Evolutionary conservation across 2,329 filamentous ascomycete species (phyloP).

Genomic region (Harringtonia lauricola): DNA sequence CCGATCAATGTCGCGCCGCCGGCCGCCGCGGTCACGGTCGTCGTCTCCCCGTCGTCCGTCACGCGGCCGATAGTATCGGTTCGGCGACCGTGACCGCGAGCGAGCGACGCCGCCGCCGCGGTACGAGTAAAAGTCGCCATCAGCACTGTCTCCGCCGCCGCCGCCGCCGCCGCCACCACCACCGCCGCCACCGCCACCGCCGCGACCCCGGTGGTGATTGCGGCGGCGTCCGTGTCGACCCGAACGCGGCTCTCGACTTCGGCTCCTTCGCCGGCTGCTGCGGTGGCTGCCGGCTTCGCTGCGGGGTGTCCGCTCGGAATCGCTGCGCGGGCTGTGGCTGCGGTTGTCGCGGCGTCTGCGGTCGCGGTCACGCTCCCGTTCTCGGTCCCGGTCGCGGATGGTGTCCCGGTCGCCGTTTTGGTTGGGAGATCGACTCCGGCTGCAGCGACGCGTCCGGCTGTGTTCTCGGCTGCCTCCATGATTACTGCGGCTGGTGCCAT

Average conservation of each 20-base stretch:
- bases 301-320: conserved; percentile 39
- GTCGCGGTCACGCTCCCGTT: conserved; percentile 18
- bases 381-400: conserved; percentile 25
- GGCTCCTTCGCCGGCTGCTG: conserved; percentile 70
- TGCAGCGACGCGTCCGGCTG: conserved; percentile 1
- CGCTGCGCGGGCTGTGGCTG: conserved; percentile 37
- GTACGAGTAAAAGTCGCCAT: conserved; percentile 12
- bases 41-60: conserved; percentile 33
- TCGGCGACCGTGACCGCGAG: conserved; percentile 65
- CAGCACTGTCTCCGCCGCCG: conserved; percentile 21
- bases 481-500: conserved; percentile 1
- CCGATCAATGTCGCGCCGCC: conserved; percentile 13
- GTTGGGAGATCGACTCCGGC: conserved; percentile 2
- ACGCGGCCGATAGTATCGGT: conserved; percentile 44
- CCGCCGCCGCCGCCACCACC: background rate
- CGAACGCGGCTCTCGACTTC: conserved; percentile 55
- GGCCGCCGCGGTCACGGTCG: conserved; percentile 13
- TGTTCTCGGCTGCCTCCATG: conserved; percentile 2
- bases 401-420: no score
- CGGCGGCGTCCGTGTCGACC: conserved; percentile 60
- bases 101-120: conserved; percentile 52
- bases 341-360: conserved; percentile 38
- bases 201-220: conserved; percentile 18
- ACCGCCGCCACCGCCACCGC: background rate
- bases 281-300: conserved; percentile 73